Conservation (phyloP, 2,329 filamentous ascomycete genomes). For the Fusarium equiseti region DNA sequence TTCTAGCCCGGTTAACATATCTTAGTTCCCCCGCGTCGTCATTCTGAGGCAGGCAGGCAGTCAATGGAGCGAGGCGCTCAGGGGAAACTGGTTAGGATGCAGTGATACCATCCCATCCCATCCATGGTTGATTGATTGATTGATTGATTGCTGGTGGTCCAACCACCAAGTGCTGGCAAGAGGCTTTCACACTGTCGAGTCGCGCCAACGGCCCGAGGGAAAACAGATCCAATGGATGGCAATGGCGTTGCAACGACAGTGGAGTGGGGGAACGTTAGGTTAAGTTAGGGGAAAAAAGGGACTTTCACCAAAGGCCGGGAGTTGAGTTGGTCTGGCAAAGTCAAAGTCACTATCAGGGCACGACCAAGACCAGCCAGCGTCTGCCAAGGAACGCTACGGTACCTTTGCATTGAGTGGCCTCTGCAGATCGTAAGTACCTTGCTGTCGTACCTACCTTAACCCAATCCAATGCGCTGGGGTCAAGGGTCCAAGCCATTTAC, state of each 20-base stretch:
- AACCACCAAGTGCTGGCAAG: conserved; percentile 44
- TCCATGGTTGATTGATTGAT: conserved; percentile 12
- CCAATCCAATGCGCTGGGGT: conserved; percentile 23
- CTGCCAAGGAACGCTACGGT: conserved; percentile 12
- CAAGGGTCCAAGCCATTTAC: conserved; percentile 37
- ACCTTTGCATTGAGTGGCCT: conserved; percentile 26
- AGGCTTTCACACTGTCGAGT: conserved; percentile 44
- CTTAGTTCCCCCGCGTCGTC: conserved; percentile 12
- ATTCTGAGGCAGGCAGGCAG: conserved; percentile 27
- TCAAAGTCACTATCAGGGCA: conserved; percentile 4
- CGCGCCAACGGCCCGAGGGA: conserved; percentile 47
- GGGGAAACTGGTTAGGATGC: conserved; percentile 23
- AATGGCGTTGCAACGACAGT: conserved; percentile 35
- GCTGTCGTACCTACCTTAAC: conserved; percentile 17
- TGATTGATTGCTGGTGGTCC: conserved; percentile 19
- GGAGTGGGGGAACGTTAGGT: conserved; percentile 39
- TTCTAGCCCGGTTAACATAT: background rate
- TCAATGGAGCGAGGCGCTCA: conserved; percentile 27
- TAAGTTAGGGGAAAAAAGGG: conserved; percentile 28
- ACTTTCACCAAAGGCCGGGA: conserved; percentile 16
- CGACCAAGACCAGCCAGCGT: background rate
- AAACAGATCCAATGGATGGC: conserved; percentile 20
- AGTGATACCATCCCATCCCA: conserved; percentile 41
- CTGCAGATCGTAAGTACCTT: conserved; percentile 17
- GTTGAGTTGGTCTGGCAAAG: conserved; percentile 25